Percentiles rank a stretch among this genome's conserved stretches.
These are phyloP conservation scores for Austroboletus eburneus DNA, from an alignment of 768 basidiomycete species.

Conservation along the genomic window DNA sequence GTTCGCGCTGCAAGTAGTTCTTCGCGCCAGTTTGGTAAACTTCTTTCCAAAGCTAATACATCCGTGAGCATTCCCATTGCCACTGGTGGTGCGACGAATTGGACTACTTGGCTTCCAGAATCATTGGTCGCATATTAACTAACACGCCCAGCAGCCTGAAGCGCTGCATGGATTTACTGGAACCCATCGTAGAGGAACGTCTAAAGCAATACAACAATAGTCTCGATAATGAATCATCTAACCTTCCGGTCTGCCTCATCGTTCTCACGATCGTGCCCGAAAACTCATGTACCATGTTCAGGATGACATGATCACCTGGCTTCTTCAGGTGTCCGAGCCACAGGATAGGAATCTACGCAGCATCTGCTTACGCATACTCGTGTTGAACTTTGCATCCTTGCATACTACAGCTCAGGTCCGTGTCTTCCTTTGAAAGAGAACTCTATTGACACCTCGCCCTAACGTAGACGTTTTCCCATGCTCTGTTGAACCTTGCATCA, in stretches of 20 bases:
- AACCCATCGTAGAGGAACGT: slow-evolving; percentile 33
- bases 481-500: slow-evolving; percentile 38
- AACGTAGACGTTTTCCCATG: slow-evolving; percentile 33
- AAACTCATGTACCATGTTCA: slow-evolving; percentile 11
- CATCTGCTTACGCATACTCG: slow-evolving; percentile 32
- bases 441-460: slow-evolving; percentile 1
- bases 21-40: slow-evolving; percentile 30
- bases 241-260: slow-evolving; percentile 31
- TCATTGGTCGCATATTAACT: slow-evolving; percentile 31
- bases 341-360: slow-evolving; percentile 27
- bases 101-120: slow-evolving; percentile 18
- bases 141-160: slow-evolving; percentile 31
- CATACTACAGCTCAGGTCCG: slow-evolving; percentile 34
- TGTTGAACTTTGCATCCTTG: slow-evolving; percentile 36
- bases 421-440: neutral
- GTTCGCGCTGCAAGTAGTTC: slow-evolving; percentile 33
- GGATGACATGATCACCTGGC: slow-evolving; percentile 41
- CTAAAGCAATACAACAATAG: slow-evolving; percentile 25
- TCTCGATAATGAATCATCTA: slow-evolving; percentile 14
- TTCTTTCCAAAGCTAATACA: slow-evolving; percentile 32
- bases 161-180: slow-evolving; percentile 27
- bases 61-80: slow-evolving; percentile 26
- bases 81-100: slow-evolving; percentile 9
- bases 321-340: slow-evolving; percentile 32
- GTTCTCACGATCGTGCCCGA: neutral